Evolutionary conservation across 257 asterid genomes (phyloP).

Genomic region (Fraxinus americana): DNA sequence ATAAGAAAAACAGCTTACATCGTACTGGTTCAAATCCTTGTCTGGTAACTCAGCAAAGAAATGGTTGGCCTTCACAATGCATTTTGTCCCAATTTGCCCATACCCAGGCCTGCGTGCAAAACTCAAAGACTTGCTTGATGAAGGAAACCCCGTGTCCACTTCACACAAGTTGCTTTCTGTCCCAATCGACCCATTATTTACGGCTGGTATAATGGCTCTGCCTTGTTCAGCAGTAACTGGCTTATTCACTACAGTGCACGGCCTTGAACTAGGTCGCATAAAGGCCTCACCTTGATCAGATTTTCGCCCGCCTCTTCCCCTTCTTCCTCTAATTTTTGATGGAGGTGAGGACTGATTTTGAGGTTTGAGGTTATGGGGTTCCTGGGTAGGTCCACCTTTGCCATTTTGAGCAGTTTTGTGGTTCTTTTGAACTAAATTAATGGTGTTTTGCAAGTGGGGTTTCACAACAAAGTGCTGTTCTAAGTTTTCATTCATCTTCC

Average conservation of each 20-base stretch:
- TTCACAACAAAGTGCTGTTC: conserved; percentile 73
- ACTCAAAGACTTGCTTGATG: conserved; percentile 75
- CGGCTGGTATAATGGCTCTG: conserved; percentile 34
- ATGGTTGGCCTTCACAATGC: conserved; percentile 98
- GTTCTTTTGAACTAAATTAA: conserved; percentile 49
- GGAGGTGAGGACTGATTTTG: conserved; percentile 66
- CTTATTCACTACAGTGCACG: conserved; percentile 70
- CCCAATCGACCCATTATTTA: conserved; percentile 28
- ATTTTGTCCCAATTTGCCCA: conserved; percentile 90
- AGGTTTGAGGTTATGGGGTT: conserved; percentile 48
- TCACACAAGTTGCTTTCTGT: conserved; percentile 35
- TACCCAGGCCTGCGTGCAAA: conserved; percentile 88
- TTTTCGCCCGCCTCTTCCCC: conserved; percentile 83
- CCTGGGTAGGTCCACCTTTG: conserved; percentile 63
- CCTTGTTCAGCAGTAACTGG: conserved; percentile 37
- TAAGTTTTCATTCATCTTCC: conserved; percentile 78
- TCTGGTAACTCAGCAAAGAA: conserved; percentile 89
- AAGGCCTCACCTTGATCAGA: conserved; percentile 72
- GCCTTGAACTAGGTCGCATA: conserved; percentile 87
- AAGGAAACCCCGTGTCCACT: conserved; percentile 52
- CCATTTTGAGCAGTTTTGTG: conserved; percentile 60
- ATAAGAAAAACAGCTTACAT: conserved; percentile 59
- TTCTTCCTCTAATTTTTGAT: conserved; percentile 70
- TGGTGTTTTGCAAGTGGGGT: conserved; percentile 56
- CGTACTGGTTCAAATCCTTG: conserved; percentile 95